Percentiles rank a stretch among this genome's conserved stretches.
Evolutionary conservation across 345 rosid genomes (phyloP).

Genomic region (Citropsis articulata): DNA sequence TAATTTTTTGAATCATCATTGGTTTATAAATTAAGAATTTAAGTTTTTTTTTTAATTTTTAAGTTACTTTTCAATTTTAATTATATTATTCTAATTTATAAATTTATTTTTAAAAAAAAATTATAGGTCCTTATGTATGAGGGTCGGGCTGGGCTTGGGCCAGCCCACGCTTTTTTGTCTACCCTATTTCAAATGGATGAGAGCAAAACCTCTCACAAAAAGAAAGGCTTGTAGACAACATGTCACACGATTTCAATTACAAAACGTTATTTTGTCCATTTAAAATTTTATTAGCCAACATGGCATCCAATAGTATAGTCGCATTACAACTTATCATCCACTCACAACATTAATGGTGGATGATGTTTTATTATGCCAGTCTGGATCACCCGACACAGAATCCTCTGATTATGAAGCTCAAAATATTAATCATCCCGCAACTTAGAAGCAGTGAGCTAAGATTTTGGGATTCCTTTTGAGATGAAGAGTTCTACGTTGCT

Average conservation of each 20-base stretch:
- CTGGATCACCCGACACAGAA: background rate
- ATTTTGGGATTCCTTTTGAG: conserved; percentile 5
- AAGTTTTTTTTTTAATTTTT: no score
- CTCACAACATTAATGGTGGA: background rate
- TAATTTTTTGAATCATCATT: no score
- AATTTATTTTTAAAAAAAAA: no score
- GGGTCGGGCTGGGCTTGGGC: no score
- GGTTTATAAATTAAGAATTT: no score
- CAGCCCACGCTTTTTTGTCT: no score
- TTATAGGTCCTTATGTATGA: no score
- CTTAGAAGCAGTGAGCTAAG: background rate
- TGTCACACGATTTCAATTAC: background rate
- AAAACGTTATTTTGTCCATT: background rate
- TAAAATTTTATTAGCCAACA: background rate
- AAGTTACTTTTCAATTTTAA: no score
- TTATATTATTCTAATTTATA: no score
- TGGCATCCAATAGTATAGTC: background rate
- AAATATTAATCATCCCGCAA: background rate
- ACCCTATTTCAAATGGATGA: no score
- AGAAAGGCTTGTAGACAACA: background rate
- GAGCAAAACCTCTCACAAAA: no score
- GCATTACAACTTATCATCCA: background rate
- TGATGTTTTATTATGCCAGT: background rate
- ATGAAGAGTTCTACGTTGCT: background rate
- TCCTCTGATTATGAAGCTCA: background rate